Base-by-base conservation (phyloP, 192 early-diverging fungal species). In the Coemansia sp. region DNA sequence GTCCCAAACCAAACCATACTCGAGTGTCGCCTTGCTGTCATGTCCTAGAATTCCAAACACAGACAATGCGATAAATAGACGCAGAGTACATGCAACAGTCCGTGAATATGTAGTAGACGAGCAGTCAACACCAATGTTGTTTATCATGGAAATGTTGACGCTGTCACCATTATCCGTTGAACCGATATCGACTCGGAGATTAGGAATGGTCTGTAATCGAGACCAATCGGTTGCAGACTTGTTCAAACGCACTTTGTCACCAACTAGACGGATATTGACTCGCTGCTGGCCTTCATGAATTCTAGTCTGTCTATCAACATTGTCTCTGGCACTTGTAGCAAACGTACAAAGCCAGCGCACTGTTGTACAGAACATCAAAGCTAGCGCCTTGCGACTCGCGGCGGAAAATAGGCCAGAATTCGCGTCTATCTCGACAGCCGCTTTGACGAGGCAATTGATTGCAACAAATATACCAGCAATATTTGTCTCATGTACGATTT, bases 201-300 rank as follows among this genome's bases (percentile, higher is more conserved):
- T 24, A 6, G 69, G 39, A 18, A 72, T 28, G 1, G 49, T 35
- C 34, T 72, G 69, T 49, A 72, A 24, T 7, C 69, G 60, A 14
- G 61, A 48, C 69, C 69, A 72, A 45, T 72, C 69, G 3, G 69
- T 72, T 0, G 69, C 61, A 4, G 53, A 55, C 23, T 28, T 44
- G 42, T 46, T 36, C 15, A 54, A 41, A 9, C 56, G 48, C 14
- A 55, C 36, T n/a, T 46, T 38, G 28, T 59, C 68, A 22, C 52
- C 47, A 0, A 56, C 37, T 20, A 72, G 17, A 3, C 68, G 35
- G 13, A 70, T 55, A 14, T 61, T 62, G 23, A 45, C 43, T 4
- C 57, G 52, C 10, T 45, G 13, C 9, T 37, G 43, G 1, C 49
- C 28, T 6, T 64, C 61, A 1, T 64, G 41, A 9, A 39, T 5